Evolutionary conservation across 2,329 filamentous ascomycete species (phyloP), one percentile per base, ranked within the genome.

Genomic region (Tolypocladium ovalisporum): DNA sequence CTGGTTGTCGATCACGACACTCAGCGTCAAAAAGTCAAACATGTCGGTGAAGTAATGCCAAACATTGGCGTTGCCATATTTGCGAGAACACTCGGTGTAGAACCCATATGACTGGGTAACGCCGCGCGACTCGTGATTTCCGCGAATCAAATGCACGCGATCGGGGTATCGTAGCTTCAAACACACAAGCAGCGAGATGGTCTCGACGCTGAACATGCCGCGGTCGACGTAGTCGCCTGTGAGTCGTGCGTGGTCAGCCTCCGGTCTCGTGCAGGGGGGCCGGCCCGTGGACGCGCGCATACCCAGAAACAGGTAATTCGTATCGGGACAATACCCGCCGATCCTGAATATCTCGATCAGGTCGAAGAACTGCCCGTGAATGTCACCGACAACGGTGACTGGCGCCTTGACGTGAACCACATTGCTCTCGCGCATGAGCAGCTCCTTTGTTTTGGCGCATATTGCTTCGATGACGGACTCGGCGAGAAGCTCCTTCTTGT

Each of bases 11-110:
- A 99, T 99, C 62, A 99, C 93, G 60, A 97, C 95, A 66, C 90
- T 96, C 58, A 99, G 79, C 9, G 93, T 97, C 62, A 99, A 80
- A 73, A 96, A 99, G 75, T 99, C 94, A 74, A 99, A 99, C 92
- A 99, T 97, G 76, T 99, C 94, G 63, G 94, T 99, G 71, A 99
- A 99, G 73, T 97, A 94, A 74, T 99, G 94, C 94, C 94, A 99
- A 27, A 99, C 94, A 67, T 94, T 97, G 62, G 94, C 91, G 69
- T 96, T 97, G 70, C 94, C 94, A 74, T 99, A 99, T 75, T 99
- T 99, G 64, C 94, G 87, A 24, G 89, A 91, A 74, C 94, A 99
- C 71, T 99, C 94, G 27, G 94, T 97, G 71, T 99, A 99, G 76
- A 99, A 99, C 58, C 94, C 94, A 74, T 99, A 99, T 34, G 93